Conservation (phyloP, 2,329 filamentous ascomycete species). For the Hypoxylon sp. region DNA sequence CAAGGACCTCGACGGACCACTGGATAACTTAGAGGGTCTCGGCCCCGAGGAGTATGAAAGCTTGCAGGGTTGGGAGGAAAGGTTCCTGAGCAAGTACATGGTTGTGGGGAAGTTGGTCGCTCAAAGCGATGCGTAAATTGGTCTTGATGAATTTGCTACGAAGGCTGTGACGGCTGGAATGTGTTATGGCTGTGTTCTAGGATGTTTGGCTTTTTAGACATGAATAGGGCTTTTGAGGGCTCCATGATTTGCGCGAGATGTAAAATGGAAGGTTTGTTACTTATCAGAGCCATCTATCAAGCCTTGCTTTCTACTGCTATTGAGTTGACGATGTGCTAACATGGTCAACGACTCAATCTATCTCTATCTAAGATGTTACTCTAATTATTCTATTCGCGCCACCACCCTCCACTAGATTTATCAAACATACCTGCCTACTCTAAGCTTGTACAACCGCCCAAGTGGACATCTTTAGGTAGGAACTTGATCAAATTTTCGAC, state of each 20-base stretch:
- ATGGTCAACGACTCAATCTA: not conserved
- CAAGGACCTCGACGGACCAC: conserved; percentile 85
- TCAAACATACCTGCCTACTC: not conserved
- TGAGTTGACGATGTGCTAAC: not conserved
- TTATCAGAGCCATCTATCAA: not conserved
- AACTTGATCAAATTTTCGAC: not conserved
- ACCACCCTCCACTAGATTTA: no score
- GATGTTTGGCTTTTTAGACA: not conserved
- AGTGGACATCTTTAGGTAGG: not conserved
- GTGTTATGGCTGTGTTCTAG: conserved; percentile 5
- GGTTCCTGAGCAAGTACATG: conserved; percentile 93
- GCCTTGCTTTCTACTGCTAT: not conserved
- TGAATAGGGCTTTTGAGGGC: not conserved
- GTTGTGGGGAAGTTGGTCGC: conserved; percentile 89
- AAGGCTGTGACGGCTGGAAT: not conserved
- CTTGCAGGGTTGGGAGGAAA: conserved; percentile 90
- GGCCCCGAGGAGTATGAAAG: conserved; percentile 84
- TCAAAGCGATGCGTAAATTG: conserved; percentile 46
- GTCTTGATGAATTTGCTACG: not conserved
- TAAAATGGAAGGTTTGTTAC: conserved; percentile 3
- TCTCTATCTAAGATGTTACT: not conserved
- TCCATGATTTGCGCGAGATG: conserved; percentile 3
- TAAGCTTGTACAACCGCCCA: not conserved
- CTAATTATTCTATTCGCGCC: not conserved
- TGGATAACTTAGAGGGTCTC: conserved; percentile 82